Percentiles rank a stretch among this genome's conserved stretches.
These are phyloP conservation scores for Podaxis sp. DNA, from an alignment of 768 basidiomycete species.

Conservation along the genomic window DNA sequence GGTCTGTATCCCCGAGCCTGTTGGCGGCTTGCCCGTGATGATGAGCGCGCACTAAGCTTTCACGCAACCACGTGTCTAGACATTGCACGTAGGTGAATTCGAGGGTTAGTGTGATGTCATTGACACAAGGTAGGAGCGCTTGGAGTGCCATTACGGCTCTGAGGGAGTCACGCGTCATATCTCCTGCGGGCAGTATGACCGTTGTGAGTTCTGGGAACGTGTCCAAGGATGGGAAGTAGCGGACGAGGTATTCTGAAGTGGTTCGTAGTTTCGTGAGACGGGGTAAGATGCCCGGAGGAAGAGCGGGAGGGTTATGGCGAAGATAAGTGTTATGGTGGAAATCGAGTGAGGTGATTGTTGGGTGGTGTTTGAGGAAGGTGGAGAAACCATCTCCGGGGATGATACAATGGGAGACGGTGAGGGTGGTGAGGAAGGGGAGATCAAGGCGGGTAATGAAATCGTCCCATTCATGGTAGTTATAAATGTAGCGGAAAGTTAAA, in stretches of 20 bases:
- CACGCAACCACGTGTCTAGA: conserved; percentile 5
- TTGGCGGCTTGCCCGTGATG: neutral
- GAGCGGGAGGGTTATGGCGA: conserved; percentile 3
- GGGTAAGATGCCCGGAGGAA: conserved; percentile 2
- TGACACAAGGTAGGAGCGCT: conserved; percentile 3
- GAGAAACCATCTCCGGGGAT: conserved; percentile 5
- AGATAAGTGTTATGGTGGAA: conserved; percentile 11
- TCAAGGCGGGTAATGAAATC: neutral
- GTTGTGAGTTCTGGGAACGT: neutral
- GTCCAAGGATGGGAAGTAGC: conserved; percentile 9
- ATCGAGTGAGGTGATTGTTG: conserved; percentile 6
- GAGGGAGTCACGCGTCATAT: conserved; percentile 8
- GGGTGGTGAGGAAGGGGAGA: neutral
- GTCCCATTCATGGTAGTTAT: conserved; percentile 9
- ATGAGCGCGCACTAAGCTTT: neutral
- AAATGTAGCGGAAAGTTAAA: conserved; percentile 9
- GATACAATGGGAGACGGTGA: conserved; percentile 9
- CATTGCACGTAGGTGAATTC: conserved; percentile 8
- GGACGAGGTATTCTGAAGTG: conserved; percentile 9
- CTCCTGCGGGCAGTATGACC: conserved; percentile 8
- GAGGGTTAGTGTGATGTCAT: conserved; percentile 7
- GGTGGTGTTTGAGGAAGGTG: conserved; percentile 7
- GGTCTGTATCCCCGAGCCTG: neutral
- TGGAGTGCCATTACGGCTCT: conserved; percentile 8
- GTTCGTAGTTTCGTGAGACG: neutral